These are phyloP conservation scores for Citrus trifoliata DNA, from an alignment of 345 rosid genomes.

Conservation along the genomic window DNA sequence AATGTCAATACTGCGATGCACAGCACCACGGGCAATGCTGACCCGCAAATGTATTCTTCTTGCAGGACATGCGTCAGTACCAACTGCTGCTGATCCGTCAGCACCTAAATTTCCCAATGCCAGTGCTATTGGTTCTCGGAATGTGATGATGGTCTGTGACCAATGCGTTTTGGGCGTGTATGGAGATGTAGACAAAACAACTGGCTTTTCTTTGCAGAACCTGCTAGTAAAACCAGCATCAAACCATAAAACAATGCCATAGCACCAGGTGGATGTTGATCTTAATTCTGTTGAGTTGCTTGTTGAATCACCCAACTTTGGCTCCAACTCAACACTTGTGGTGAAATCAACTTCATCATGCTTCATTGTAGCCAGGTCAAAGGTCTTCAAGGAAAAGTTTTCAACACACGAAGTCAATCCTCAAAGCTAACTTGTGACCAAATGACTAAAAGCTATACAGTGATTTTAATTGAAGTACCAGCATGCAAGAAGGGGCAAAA, in stretches of 20 bases:
- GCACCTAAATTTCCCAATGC: constrained; percentile 22
- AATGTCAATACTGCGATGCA: constrained; percentile 84
- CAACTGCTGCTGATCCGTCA: constrained; percentile 41
- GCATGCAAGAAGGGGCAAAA: not conserved
- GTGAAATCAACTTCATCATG: constrained; percentile 93
- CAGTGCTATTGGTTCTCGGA: constrained; percentile 70
- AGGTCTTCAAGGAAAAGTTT: constrained; percentile 45
- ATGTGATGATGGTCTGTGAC: constrained; percentile 86
- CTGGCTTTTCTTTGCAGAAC: constrained; percentile 84
- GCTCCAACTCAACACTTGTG: constrained; percentile 44
- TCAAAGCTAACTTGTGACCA: constrained; percentile 13
- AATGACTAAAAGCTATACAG: not conserved
- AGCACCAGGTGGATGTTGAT: constrained; percentile 42
- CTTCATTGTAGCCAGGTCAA: constrained; percentile 82
- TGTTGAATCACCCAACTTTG: constrained; percentile 17
- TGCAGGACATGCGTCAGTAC: constrained; percentile 58
- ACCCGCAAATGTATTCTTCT: constrained; percentile 58
- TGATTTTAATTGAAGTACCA: not conserved
- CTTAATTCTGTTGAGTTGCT: constrained; percentile 17
- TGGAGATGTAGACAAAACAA: constrained; percentile 81
- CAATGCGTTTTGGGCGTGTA: constrained; percentile 81
- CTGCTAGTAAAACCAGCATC: constrained; percentile 83
- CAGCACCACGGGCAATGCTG: constrained; percentile 73
- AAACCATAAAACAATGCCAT: constrained; percentile 87
- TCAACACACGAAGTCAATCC: not conserved